Evolutionary conservation across 2,329 filamentous ascomycete genomes (phyloP).

Genomic region (Beauveria asiatica): DNA sequence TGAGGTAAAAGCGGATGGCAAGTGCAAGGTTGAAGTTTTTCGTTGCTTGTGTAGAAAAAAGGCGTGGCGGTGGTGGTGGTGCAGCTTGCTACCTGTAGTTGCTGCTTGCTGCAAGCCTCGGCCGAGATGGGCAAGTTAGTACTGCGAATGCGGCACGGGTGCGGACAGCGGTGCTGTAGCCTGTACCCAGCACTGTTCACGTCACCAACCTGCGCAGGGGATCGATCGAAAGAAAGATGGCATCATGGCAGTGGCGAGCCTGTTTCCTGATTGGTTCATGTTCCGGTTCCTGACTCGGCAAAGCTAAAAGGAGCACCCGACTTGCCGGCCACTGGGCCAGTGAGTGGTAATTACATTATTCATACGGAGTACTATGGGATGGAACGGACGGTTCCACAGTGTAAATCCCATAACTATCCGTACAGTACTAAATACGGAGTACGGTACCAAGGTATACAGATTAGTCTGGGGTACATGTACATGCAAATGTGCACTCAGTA

Average conservation of each 20-base stretch:
- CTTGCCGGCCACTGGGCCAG: too few relatives aligned
- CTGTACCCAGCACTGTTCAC: not conserved
- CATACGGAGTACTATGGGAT: too few relatives aligned
- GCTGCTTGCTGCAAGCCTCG: not conserved
- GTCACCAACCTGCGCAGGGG: not conserved
- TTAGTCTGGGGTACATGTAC: constrained; percentile 9
- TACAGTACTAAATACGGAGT: too few relatives aligned
- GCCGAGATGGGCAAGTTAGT: not conserved
- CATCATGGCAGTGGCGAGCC: not conserved
- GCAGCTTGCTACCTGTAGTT: not conserved
- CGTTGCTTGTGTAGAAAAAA: not conserved
- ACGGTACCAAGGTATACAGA: too few relatives aligned
- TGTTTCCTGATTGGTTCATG: not conserved
- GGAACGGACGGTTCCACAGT: not conserved
- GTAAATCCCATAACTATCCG: not conserved
- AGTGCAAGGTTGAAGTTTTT: not conserved
- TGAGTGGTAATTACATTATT: too few relatives aligned
- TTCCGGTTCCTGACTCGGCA: not conserved
- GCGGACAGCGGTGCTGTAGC: not conserved
- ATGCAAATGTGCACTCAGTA: not conserved
- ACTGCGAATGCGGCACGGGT: not conserved
- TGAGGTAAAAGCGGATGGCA: not conserved
- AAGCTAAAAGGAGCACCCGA: not conserved
- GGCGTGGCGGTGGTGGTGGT: not conserved
- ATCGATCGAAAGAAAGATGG: not conserved